Conservation (phyloP, 139 green algal species). For the Asterochloris sp. region DNA sequence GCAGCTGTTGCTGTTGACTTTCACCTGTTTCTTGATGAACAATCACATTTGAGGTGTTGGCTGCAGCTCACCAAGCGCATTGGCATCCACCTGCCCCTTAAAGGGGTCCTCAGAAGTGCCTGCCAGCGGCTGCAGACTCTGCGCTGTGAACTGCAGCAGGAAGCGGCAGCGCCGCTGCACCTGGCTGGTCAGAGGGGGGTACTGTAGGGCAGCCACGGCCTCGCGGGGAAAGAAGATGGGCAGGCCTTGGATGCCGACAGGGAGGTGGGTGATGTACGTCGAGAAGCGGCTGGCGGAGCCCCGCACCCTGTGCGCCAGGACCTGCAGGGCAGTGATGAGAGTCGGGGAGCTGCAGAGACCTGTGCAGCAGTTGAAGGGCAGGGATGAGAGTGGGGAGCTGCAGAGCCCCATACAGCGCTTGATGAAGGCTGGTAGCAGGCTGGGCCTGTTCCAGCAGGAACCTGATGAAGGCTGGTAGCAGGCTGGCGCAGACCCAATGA, state of each 20-base stretch:
- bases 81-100: constrained; percentile 61
- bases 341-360: no score
- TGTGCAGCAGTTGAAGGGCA: background rate
- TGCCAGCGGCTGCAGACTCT: constrained; percentile 46
- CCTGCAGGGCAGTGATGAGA: constrained; percentile 22
- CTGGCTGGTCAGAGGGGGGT: constrained; percentile 65
- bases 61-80: constrained; percentile 50
- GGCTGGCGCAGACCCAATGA: no score
- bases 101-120: constrained; percentile 57
- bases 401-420: background rate
- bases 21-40: no score
- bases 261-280: constrained; percentile 65
- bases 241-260: constrained; percentile 58
- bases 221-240: constrained; percentile 72
- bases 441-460: no score
- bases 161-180: constrained; percentile 67
- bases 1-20: no score
- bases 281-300: constrained; percentile 43
- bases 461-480: no score
- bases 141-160: constrained; percentile 51
- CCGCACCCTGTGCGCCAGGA: constrained; percentile 50
- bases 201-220: constrained; percentile 53
- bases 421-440: no score
- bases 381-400: background rate
- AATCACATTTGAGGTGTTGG: background rate